Evolutionary conservation across 495 filamentous ascomycete genomes (phyloP).

Genomic region (Neurospora sp.): DNA sequence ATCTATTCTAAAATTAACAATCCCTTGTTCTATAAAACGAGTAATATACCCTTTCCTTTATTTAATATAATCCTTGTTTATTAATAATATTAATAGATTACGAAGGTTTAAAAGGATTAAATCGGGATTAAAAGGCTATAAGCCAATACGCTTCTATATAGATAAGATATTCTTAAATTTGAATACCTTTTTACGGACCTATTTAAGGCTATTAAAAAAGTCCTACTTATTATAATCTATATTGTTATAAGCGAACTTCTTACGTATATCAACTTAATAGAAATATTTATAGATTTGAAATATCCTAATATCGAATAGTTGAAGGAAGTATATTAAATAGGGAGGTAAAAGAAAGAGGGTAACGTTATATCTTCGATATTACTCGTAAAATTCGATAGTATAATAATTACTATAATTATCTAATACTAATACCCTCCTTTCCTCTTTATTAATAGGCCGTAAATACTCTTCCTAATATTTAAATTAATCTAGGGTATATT

Average conservation of each 20-base stretch:
- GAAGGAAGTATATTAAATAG: not conserved
- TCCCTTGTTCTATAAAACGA: too few species aligned
- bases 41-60: too few species aligned
- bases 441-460: not conserved
- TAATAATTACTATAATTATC: not conserved
- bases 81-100: too few species aligned
- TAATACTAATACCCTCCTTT: not conserved
- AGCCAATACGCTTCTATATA: too few species aligned
- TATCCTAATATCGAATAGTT: not conserved
- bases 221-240: not conserved
- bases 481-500: not conserved
- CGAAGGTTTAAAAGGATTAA: too few species aligned
- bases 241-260: fast-evolving
- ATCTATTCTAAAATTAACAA: too few species aligned
- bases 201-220: not conserved
- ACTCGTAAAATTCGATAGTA: not conserved
- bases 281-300: not conserved
- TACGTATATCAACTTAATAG: not conserved
- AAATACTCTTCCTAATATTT: not conserved
- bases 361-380: not conserved
- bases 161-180: fast-evolving
- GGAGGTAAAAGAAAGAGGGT: not conserved
- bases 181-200: too few species aligned
- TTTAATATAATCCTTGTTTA: too few species aligned
- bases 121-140: too few species aligned